Base-by-base conservation (phyloP, 1,139 yeast species). In the Chernovozyma aurita region DNA sequence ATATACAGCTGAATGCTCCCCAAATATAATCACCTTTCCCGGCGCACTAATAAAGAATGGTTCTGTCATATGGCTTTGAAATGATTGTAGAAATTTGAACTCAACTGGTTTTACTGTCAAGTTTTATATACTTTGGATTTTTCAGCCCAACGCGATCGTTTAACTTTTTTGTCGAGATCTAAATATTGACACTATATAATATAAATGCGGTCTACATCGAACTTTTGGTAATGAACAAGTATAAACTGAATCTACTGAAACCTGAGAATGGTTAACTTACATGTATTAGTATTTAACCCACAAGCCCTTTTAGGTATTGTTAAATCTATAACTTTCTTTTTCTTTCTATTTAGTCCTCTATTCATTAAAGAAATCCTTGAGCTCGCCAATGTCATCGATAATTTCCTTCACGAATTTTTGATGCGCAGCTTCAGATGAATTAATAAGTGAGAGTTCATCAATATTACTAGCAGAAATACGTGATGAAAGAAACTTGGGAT, bases 1-100 rank as follows among this genome's bases (percentile, higher is more conserved):
- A 55, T 85, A 86, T 2, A 92, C 99, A 2, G 95, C 97, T 2
- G 97, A 86, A 55, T 92, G 99, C 55, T 92, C 98, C 18, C 99
- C 99, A 55, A 88, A 94, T 32, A 94, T 73, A 48, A 92, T 94
- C 30, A 88, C 95, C 55, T 94, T 92, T 6, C 97, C 99, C 0
- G 99, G 98, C 1, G 99, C 95, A 42, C 96, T 85, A 2, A 87
- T 86, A 39, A 78, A 63, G 57, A 88, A 86, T 3, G 90, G 57
- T 16, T 28, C 37, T 13, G 16, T 16, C 28, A 26, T 26, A 7
- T 26, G 12, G 28, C 11, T 6, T 26, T 14, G 9, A n/a, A 22
- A n/a, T 17, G 35, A 13, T 13, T 8, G n/a, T n/a, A 8, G 29
- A n/a, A 26, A n/a, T 15, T 26, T 26, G n/a, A 9, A 7, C 16